Evolutionary conservation across 2,329 filamentous ascomycete species (phyloP), one percentile per base, ranked within the genome.

Genomic region (Rachicladosporium sp.): DNA sequence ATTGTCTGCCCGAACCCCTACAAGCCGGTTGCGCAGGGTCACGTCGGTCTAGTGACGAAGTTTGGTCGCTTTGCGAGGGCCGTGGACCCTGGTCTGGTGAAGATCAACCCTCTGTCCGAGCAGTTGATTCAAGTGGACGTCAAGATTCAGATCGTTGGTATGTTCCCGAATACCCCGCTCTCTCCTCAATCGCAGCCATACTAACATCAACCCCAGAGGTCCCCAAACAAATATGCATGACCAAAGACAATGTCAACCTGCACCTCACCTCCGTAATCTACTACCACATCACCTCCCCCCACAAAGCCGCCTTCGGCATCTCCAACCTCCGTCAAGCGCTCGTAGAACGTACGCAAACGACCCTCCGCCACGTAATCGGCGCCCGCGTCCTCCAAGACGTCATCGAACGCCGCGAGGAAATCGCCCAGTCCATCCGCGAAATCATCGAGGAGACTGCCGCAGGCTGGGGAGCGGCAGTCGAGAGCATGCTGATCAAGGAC

Each of bases 401-500:
- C 33, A 96, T 98, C 53, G 91, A 98, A 70, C 87, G 91, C 43
- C 86, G 91, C 43, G 91, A 98, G 67, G 91, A 98, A 66, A 82
- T 98, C 51, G 91, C 91, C 1, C 80, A 88, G 65, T 91, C 82
- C 43, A 96, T 96, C 46, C 80, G 86, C 46, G 89, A 95, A 64
- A 96, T 96, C 53, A 96, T 98, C 53, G 91, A 96, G 59, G 88
- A 95, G 51, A 91, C 94, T 1, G 89, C 91, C 4, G 70, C 76
- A 8, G 86, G 85, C 45, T 98, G 91, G 91, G 91, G 91, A 65
- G 89, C 94, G 6, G 78, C 85, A 57, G 91, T 96, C 43, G 91
- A 96, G 71, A 88, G 81, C 57, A 98, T 98, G 89, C 78, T 98
- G 51, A 89, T 98, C 74, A 96, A 98, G 69, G 91, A 98, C 64